Evolutionary conservation across 2,329 filamentous ascomycete species (phyloP), one percentile per base, ranked within the genome.

Genomic region (Penicillium nordicum): DNA sequence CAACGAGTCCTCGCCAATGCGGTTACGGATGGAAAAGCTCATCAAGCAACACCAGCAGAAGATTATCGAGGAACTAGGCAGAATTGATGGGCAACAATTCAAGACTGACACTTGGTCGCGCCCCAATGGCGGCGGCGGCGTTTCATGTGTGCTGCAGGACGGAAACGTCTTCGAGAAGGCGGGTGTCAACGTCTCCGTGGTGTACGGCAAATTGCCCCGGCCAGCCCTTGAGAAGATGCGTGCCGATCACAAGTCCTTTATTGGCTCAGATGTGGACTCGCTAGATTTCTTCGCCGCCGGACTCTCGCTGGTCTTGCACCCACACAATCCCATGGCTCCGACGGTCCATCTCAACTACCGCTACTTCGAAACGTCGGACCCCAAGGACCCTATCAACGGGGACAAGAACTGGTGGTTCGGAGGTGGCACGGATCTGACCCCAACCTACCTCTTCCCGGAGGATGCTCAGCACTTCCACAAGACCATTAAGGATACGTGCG

Each of bases 301-400:
- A 5, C 80, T 99, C 51, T 96, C 92, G 70, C 83, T 99, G 74
- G 93, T 99, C 27, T 80, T 97, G 50, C 94, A 99, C 74, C 94
- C 94, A 2, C 83, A 85, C 67, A 99, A 99, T 76, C 94, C 94
- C 46, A 96, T 96, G 88, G 93, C 93, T 8, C 94, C 94, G 0
- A 99, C 94, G 0, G 94, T 99, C 18, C 94, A 99, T 74, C 82
- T 99, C 66, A 99, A 99, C 80, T 97, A 97, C 80, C 87, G 94
- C 55, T 99, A 99, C 78, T 99, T 99, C 71, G 94, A 99, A 79
- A 99, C 94, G 1, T 89, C 90, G 58, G 89, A 93, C 67, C 84
- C 88, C 9, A 88, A 93, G 66, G 91, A 88, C 82, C 63, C 87
- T 82, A 50, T 91, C 52, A 76, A 77, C 53, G 78, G 78, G 21